A percentile compares a stretch with the other conserved stretches of the same genome.
Conservation (phyloP, 495 filamentous ascomycete genomes). For the Trichoderma reesei region DNA sequence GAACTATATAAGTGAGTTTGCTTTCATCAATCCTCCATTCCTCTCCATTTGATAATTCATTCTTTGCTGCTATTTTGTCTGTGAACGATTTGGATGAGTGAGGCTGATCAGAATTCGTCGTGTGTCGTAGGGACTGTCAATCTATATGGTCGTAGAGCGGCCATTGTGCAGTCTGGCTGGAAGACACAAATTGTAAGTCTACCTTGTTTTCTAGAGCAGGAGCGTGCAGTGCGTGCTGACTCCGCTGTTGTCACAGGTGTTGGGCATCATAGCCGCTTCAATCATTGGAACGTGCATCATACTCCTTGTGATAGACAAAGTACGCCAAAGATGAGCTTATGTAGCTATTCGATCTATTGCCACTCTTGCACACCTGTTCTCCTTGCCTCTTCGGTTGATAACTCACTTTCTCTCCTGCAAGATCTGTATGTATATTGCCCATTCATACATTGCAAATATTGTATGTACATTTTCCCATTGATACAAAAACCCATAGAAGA, state of each 20-base stretch:
- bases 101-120: no score
- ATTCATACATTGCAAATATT: background rate
- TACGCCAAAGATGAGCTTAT: background rate
- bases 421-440: background rate
- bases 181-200: slow-evolving; percentile 71
- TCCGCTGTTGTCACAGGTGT: slow-evolving; percentile 36
- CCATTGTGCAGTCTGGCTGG: slow-evolving; percentile 88
- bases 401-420: no score
- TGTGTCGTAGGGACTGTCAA: slow-evolving; percentile 52
- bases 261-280: slow-evolving; percentile 63
- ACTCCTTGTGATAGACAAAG: slow-evolving; percentile 2
- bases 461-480: background rate
- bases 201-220: background rate
- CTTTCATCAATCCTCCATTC: background rate
- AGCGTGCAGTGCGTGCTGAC: background rate
- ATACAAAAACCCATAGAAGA: background rate
- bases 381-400: background rate
- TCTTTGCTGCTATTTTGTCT: no score
- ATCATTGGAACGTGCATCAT: slow-evolving; percentile 56
- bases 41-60: background rate
- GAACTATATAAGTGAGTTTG: slow-evolving; percentile 70
- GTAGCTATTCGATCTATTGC: background rate
- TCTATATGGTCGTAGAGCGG: slow-evolving; percentile 65
- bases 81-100: no score
- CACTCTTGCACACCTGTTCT: background rate